Evolutionary conservation across 2,329 filamentous ascomycete species (phyloP).

Genomic region (Xylaria sp.): DNA sequence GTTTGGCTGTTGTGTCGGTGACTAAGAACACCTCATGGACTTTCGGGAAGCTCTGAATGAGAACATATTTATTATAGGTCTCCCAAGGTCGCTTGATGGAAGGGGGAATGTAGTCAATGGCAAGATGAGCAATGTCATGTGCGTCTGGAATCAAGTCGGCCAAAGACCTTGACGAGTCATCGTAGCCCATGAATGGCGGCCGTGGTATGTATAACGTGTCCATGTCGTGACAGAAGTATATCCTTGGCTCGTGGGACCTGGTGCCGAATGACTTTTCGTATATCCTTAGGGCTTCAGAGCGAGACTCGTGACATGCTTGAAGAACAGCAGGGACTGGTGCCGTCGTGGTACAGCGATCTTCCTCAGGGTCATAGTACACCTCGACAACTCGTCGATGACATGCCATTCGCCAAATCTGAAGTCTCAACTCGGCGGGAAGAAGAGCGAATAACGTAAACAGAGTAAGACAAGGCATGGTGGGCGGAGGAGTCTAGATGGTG

Average conservation of each 20-base stretch:
- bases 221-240: slow-evolving; percentile 49
- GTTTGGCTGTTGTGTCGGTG: slow-evolving; percentile 38
- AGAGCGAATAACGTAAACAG: slow-evolving; percentile 51
- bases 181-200: slow-evolving; percentile 55
- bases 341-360: slow-evolving; percentile 53
- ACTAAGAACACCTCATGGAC: slow-evolving; percentile 53
- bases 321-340: slow-evolving; percentile 56
- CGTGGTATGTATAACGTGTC: slow-evolving; percentile 56
- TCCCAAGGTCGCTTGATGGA: slow-evolving; percentile 61
- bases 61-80: slow-evolving; percentile 61
- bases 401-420: slow-evolving; percentile 55
- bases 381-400: slow-evolving; percentile 54
- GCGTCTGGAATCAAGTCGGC: slow-evolving; percentile 51
- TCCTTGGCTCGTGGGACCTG: slow-evolving; percentile 45
- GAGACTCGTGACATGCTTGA: slow-evolving; percentile 56
- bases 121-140: slow-evolving; percentile 53
- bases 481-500: slow-evolving; percentile 3
- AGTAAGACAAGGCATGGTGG: slow-evolving; percentile 39
- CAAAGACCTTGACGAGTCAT: slow-evolving; percentile 56
- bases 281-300: slow-evolving; percentile 54
- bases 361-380: slow-evolving; percentile 53
- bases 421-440: slow-evolving; percentile 55
- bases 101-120: slow-evolving; percentile 59
- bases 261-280: slow-evolving; percentile 54
- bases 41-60: slow-evolving; percentile 54